These are phyloP conservation scores for Lactarius indigo DNA, from an alignment of 768 basidiomycete species.

Conservation along the genomic window DNA sequence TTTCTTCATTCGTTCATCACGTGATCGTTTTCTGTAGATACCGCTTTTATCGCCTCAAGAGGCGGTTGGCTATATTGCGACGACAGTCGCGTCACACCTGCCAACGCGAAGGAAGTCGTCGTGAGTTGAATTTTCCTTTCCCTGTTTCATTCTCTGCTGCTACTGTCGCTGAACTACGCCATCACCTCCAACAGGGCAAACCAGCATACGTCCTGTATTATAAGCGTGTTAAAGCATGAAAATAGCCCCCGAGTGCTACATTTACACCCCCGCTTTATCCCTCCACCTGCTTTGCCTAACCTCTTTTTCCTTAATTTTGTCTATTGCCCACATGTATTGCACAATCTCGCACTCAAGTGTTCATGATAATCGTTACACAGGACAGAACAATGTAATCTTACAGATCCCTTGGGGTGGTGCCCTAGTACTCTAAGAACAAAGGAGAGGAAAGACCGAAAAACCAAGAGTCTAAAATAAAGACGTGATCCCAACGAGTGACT, in stretches of 20 bases:
- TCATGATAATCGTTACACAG: slow-evolving; percentile 26
- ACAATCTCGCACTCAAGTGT: slow-evolving; percentile 21
- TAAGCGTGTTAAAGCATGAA: slow-evolving; percentile 43
- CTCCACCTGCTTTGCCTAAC: slow-evolving; percentile 1
- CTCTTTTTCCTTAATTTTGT: slow-evolving; percentile 1
- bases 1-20: too few relatives aligned
- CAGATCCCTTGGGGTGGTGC: slow-evolving; percentile 14
- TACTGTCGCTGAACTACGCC: slow-evolving; percentile 25
- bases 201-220: slow-evolving; percentile 82
- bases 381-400: slow-evolving; percentile 28
- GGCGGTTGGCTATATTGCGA: slow-evolving; percentile 93
- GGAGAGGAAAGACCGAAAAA: slow-evolving; percentile 4
- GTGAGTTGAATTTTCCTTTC: slow-evolving; percentile 43
- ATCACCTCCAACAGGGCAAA: slow-evolving; percentile 44
- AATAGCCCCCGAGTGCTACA: neutral
- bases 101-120: slow-evolving; percentile 77
- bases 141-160: slow-evolving; percentile 1
- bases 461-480: neutral
- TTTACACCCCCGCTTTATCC: neutral
- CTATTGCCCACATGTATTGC: slow-evolving; percentile 25
- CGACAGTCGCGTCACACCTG: slow-evolving; percentile 79
- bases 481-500: neutral
- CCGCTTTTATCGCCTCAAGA: slow-evolving; percentile 83
- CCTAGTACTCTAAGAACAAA: slow-evolving; percentile 18
- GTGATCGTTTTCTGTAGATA: slow-evolving; percentile 52